These are phyloP conservation scores for Adiantum capillusveneris DNA, from an alignment of 75 land plant genomes.

Conservation along the genomic window DNA sequence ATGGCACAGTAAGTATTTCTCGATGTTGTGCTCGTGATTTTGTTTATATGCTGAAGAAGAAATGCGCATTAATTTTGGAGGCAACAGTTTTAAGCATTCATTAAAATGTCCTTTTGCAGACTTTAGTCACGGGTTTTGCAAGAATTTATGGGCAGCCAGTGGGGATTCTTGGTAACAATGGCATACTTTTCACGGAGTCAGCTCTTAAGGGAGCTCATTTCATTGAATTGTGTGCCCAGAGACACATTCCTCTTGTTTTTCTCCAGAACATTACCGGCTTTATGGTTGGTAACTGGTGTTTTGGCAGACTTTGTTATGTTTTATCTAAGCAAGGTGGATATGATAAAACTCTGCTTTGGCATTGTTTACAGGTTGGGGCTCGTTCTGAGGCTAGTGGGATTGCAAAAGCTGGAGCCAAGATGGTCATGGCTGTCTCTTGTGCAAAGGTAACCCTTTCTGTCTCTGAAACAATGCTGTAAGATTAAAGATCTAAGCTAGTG, in stretches of 20 bases:
- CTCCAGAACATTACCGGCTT: conserved; percentile 99
- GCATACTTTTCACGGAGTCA: conserved; percentile 92
- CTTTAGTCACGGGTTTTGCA: conserved; percentile 96
- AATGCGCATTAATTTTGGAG: neutral
- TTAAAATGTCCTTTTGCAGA: conserved; percentile 64
- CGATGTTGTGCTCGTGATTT: neutral
- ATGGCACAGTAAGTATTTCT: conserved; percentile 78
- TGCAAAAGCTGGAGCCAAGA: conserved; percentile 98
- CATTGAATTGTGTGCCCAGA: conserved; percentile 87
- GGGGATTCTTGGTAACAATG: conserved; percentile 96
- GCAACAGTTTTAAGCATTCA: too few relatives aligned
- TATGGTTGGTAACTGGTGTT: conserved; percentile 59
- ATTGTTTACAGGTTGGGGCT: conserved; percentile 75
- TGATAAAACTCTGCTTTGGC: too few relatives aligned
- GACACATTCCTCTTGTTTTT: conserved; percentile 92
- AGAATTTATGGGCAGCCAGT: conserved; percentile 86
- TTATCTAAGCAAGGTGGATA: too few relatives aligned
- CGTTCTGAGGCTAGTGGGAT: conserved; percentile 96
- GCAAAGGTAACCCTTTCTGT: conserved; percentile 61
- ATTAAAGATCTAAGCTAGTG: too few relatives aligned
- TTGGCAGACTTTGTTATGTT: neutral
- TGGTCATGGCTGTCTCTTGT: conserved; percentile 99
- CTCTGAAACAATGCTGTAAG: too few relatives aligned
- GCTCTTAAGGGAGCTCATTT: conserved; percentile 98
- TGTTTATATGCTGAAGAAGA: neutral